These are phyloP conservation scores for Calophaca sinica DNA, from an alignment of 306 rosid genomes.

Conservation along the genomic window DNA sequence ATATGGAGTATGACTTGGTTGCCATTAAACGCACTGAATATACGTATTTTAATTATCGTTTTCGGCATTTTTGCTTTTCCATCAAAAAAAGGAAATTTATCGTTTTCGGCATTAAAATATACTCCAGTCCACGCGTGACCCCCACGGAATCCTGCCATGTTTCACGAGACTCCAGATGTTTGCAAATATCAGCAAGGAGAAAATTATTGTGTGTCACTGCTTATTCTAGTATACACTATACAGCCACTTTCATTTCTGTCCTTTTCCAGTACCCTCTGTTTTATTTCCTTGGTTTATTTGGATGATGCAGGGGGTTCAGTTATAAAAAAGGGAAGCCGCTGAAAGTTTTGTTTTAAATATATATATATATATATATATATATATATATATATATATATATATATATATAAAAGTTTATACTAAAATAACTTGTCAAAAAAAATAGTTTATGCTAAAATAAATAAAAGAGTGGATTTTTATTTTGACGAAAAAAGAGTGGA, in stretches of 20 bases:
- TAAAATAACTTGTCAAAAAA: too few species aligned
- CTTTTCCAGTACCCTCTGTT: neutral
- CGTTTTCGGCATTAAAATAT: conserved; percentile 19
- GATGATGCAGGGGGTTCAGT: neutral
- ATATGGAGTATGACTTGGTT: conserved; percentile 32
- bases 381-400: too few species aligned
- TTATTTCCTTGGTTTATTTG: neutral
- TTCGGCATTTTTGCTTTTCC: too few species aligned
- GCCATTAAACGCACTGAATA: conserved; percentile 12
- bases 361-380: too few species aligned
- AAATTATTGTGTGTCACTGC: conserved; percentile 2
- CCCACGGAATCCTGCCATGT: conserved; percentile 32
- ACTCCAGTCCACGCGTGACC: conserved; percentile 5
- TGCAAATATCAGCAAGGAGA: conserved; percentile 6
- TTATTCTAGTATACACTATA: neutral
- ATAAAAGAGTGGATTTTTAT: too few species aligned
- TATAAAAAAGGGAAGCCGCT: neutral
- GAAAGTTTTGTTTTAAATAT: too few species aligned
- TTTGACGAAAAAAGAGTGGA: too few species aligned
- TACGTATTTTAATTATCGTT: neutral
- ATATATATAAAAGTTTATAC: too few species aligned
- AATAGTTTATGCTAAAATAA: too few species aligned
- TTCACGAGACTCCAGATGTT: conserved; percentile 36
- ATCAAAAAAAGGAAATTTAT: too few species aligned
- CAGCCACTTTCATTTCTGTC: neutral